Percentiles rank a stretch among this genome's conserved stretches.
Evolutionary conservation across 139 green algal genomes (phyloP).

Genomic region (Chlorella sp.): DNA sequence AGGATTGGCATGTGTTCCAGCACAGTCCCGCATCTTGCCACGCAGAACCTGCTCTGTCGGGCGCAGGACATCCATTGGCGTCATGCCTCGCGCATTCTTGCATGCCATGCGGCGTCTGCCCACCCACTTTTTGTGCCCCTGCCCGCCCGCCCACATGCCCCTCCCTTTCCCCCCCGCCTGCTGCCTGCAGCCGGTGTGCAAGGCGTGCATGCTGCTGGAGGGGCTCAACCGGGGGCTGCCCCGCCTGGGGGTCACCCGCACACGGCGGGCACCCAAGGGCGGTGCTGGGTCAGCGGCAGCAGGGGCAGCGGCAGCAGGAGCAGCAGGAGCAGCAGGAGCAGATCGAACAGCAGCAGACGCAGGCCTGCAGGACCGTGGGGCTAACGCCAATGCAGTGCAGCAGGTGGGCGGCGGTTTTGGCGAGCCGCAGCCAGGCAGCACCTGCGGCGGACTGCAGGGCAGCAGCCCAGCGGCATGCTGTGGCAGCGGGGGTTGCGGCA

Average conservation of each 20-base stretch:
- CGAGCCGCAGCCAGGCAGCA: not conserved
- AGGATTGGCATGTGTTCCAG: not conserved
- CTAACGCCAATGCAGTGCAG: not conserved
- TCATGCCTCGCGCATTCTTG: not conserved
- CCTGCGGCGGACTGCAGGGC: not conserved
- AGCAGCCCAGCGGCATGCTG: not conserved
- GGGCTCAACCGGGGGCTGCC: constrained; percentile 82
- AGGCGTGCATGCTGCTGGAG: constrained; percentile 90
- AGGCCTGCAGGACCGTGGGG: not conserved
- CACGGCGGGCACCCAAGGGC: not conserved
- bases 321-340: not conserved
- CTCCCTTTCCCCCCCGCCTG: not conserved
- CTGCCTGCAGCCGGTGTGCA: constrained; percentile 70
- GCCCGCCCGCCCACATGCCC: not conserved
- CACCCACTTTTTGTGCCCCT: not conserved
- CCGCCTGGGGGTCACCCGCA: constrained; percentile 61
- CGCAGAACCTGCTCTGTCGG: not conserved
- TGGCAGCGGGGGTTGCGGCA: not conserved
- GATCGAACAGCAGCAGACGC: not conserved
- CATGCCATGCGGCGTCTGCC: not conserved
- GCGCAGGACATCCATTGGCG: not conserved
- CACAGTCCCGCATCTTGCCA: not conserved
- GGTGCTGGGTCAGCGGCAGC: not conserved
- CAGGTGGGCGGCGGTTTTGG: not conserved
- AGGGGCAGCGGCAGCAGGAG: not conserved